Conservation (phyloP, 495 filamentous ascomycete species). For the Penicillium cosmopolitanum region DNA sequence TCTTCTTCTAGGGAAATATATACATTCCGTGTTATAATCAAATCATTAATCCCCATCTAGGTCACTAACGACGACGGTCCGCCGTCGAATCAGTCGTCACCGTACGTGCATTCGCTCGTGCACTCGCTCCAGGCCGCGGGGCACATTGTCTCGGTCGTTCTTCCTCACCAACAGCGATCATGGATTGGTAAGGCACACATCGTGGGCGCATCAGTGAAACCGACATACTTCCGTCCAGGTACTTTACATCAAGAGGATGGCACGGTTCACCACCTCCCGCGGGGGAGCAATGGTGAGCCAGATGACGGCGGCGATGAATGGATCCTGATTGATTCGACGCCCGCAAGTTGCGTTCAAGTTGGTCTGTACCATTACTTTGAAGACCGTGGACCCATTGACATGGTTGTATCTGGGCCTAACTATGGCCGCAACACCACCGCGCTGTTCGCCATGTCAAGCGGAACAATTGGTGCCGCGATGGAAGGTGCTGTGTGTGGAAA, state of each 20-base stretch:
- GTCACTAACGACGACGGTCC: constrained; percentile 95
- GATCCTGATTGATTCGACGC: constrained; percentile 88
- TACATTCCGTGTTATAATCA: neutral
- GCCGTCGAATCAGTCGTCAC: constrained; percentile 85
- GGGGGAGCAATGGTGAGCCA: constrained; percentile 65
- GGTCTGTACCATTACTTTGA: constrained; percentile 86
- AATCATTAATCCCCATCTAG: constrained; percentile 40
- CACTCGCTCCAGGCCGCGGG: constrained; percentile 74
- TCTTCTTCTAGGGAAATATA: too few relatives aligned
- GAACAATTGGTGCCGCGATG: constrained; percentile 88
- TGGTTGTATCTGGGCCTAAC: constrained; percentile 91
- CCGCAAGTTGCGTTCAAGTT: constrained; percentile 86
- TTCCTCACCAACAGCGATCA: constrained; percentile 89
- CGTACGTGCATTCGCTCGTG: constrained; percentile 89
- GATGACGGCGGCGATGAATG: constrained; percentile 73
- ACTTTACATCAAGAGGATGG: constrained; percentile 68
- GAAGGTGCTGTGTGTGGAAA: constrained; percentile 86
- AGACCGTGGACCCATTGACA: constrained; percentile 74
- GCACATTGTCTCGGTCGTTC: constrained; percentile 83
- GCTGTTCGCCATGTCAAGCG: constrained; percentile 84
- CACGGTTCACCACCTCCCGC: constrained; percentile 60
- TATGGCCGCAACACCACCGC: constrained; percentile 94
- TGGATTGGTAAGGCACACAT: constrained; percentile 99
- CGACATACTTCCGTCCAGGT: constrained; percentile 81
- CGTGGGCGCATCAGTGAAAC: constrained; percentile 80